phyloP scores from a whole-genome alignment of 257 asterid species.

The Lavandula angustifolia region DNA sequence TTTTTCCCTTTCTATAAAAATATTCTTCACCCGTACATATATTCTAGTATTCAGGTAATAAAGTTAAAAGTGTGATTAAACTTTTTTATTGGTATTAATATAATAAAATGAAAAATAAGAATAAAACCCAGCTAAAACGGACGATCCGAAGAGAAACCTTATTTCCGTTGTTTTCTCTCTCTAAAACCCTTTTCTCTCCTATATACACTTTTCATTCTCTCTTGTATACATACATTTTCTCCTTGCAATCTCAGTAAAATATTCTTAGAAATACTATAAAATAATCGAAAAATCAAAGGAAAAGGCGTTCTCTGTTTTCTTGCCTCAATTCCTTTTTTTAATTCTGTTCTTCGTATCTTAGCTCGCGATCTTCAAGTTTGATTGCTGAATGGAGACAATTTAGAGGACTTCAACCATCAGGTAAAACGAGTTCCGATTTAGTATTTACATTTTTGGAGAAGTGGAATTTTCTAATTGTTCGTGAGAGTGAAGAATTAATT shows the following conservation, averaged over 20 bases:
- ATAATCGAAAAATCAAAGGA: constrained; percentile 25
- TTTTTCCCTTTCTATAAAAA: not conserved
- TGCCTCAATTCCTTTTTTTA: constrained; percentile 19
- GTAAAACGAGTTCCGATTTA: constrained; percentile 33
- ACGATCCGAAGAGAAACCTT: constrained; percentile 40
- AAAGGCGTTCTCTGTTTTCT: constrained; percentile 46
- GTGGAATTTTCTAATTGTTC: constrained; percentile 35
- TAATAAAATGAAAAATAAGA: too few relatives aligned
- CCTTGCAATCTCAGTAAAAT: constrained; percentile 41
- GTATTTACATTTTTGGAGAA: not conserved
- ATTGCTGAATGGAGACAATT: constrained; percentile 49
- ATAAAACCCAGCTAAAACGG: constrained; percentile 25
- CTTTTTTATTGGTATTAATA: too few relatives aligned
- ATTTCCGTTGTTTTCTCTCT: constrained; percentile 33
- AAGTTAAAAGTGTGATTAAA: not conserved
- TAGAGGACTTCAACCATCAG: constrained; percentile 46
- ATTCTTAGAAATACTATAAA: constrained; percentile 35
- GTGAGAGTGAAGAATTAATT: constrained; percentile 22
- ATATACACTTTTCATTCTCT: constrained; percentile 26
- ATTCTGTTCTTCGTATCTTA: constrained; percentile 30
- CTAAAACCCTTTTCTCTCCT: constrained; percentile 28
- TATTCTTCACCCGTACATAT: not conserved
- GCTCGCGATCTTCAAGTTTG: constrained; percentile 41
- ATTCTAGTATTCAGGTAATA: not conserved
- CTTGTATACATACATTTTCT: constrained; percentile 27